A percentile compares a stretch with the other conserved stretches of the same genome.
Evolutionary conservation across 257 asterid genomes (phyloP).

Genomic region (Petunia secreta): DNA sequence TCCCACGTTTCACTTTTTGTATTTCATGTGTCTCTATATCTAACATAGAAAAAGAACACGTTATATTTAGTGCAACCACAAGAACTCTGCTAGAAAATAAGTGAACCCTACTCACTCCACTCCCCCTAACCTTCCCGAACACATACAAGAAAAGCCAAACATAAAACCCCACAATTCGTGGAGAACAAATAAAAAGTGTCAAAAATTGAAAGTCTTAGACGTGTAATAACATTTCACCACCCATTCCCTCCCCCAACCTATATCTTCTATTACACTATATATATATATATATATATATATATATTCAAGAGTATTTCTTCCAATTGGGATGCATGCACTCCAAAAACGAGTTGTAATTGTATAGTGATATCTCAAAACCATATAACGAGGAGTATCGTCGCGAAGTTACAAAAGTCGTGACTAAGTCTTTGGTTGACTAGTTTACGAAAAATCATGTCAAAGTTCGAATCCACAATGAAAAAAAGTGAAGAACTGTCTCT

Average conservation of each 20-base stretch:
- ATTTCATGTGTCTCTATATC: not conserved
- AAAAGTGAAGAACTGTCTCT: not conserved
- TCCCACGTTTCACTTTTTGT: not conserved
- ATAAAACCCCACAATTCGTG: not conserved
- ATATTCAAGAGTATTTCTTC: not conserved
- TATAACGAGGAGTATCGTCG: too few relatives aligned
- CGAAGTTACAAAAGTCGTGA: too few relatives aligned
- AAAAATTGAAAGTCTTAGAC: not conserved
- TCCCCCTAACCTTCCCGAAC: not conserved
- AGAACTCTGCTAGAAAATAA: conserved; percentile 5
- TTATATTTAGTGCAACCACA: conserved; percentile 20
- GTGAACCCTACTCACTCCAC: conserved; percentile 15
- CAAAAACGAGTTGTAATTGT: not conserved
- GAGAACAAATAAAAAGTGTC: not conserved
- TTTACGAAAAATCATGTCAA: not conserved
- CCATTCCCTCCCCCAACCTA: not conserved
- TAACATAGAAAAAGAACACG: conserved; percentile 13
- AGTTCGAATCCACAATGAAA: not conserved
- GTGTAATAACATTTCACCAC: conserved; percentile 18
- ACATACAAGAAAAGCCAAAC: not conserved
- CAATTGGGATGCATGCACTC: not conserved
- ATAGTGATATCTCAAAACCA: not conserved
- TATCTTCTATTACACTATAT: not conserved
- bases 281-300: not conserved
- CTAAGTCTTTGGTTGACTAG: not conserved